These are phyloP conservation scores for Epichloe baconii DNA, from an alignment of 2,329 filamentous ascomycete genomes.

Conservation along the genomic window DNA sequence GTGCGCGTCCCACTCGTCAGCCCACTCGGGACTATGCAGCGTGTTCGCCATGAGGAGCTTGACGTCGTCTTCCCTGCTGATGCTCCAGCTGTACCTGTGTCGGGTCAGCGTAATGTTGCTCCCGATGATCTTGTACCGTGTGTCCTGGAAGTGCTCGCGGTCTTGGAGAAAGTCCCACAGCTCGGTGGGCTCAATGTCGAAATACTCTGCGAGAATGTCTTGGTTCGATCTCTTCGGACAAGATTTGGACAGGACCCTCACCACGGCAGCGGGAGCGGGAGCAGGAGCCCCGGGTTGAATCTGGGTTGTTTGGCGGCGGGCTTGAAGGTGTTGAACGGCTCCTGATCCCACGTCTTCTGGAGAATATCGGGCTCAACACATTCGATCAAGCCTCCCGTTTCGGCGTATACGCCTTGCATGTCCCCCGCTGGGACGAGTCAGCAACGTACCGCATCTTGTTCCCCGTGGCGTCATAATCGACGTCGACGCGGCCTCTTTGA, in stretches of 20 bases:
- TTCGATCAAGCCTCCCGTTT: not conserved
- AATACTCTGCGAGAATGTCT: constrained; percentile 5
- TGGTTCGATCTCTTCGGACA: not conserved
- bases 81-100: constrained; percentile 8
- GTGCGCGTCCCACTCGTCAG: constrained; percentile 12
- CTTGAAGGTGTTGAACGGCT: not conserved
- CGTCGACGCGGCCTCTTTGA: not conserved
- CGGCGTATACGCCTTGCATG: not conserved
- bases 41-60: constrained; percentile 12
- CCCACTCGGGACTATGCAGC: constrained; percentile 11
- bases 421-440: not conserved
- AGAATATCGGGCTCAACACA: not conserved
- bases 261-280: not conserved
- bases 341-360: not conserved
- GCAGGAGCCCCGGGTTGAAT: too few relatives aligned
- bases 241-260: not conserved
- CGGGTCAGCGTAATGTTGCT: constrained; percentile 8
- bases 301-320: not conserved
- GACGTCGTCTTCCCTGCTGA: constrained; percentile 6
- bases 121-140: constrained; percentile 8
- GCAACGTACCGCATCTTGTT: not conserved
- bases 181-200: constrained; percentile 5
- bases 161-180: constrained; percentile 6
- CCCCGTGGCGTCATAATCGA: not conserved
- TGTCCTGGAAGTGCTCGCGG: constrained; percentile 1